Evolutionary conservation across 2,329 filamentous ascomycete species (phyloP).

Genomic region (Periconia sp.): DNA sequence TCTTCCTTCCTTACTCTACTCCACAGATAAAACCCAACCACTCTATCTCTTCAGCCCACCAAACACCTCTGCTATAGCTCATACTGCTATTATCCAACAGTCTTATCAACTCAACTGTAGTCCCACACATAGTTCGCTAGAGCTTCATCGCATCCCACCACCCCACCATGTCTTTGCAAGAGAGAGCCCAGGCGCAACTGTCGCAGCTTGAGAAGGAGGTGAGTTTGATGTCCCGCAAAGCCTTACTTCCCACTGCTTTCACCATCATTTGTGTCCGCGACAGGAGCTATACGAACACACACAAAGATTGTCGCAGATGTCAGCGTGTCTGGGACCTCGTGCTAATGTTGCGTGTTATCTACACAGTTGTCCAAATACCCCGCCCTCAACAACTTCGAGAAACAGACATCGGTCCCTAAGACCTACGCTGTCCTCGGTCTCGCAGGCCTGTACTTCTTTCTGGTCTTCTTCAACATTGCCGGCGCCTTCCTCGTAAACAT

Average conservation of each 20-base stretch:
- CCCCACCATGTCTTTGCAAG: slow-evolving; percentile 71
- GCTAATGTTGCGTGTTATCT: slow-evolving; percentile 31
- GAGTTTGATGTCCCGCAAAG: slow-evolving; percentile 37
- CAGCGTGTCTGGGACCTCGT: slow-evolving; percentile 1
- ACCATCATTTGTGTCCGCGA: neutral
- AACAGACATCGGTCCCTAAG: slow-evolving; percentile 80
- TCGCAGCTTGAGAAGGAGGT: slow-evolving; percentile 81
- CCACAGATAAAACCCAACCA: neutral
- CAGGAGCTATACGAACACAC: neutral
- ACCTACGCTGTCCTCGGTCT: slow-evolving; percentile 79
- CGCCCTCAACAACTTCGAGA: slow-evolving; percentile 81
- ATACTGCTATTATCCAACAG: neutral
- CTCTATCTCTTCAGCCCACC: slow-evolving; percentile 5
- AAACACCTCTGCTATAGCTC: slow-evolving; percentile 3
- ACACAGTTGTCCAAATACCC: slow-evolving; percentile 91
- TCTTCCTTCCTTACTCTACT: too few relatives aligned
- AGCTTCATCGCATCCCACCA: neutral
- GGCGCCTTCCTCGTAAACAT: slow-evolving; percentile 86
- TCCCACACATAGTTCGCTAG: neutral
- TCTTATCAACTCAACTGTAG: too few relatives aligned
- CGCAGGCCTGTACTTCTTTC: slow-evolving; percentile 80
- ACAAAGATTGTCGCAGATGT: neutral
- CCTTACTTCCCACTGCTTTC: slow-evolving; percentile 3
- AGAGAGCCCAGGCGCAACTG: slow-evolving; percentile 75
- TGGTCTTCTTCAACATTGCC: slow-evolving; percentile 90